Base-by-base conservation (phyloP, 176 grass and related monocot genomes). In the Cenchrus americanus region DNA sequence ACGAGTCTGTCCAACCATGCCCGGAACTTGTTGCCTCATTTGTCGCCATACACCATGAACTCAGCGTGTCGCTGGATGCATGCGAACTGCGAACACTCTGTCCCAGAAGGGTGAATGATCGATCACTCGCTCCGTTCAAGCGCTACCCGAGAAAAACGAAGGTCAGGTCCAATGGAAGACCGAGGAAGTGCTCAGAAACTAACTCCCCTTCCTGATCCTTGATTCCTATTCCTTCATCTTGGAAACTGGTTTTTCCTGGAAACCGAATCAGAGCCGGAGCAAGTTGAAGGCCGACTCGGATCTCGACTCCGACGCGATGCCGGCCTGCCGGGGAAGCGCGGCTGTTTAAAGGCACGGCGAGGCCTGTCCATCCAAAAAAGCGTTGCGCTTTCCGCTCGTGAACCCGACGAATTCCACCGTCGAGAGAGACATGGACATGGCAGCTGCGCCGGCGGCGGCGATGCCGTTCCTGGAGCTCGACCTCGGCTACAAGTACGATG, bases 1-100 rank as follows among this genome's bases (percentile, higher is more conserved):
- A 87, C 63, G 77, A 95, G 50, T 82, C 89, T 94, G 68, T 98
- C 96, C 68, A 98, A 64, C 96, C 96, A 98, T 46, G 78, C 69
- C 18, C 80, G 77, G 83, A 95, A 98, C 10, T 14, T 73, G 15
- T 37, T 80, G 8, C 83, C 85, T 88, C 89, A 69, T 86, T 93
- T 92, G 75, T 95, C 92, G 51, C 91, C 83, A 48, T 93, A 89
- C 34, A 30, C 62, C 76, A 90, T 74, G 84, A 75, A 55, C 81
- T 72, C 66, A 98, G 48, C 30, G 72, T 54, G 61, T 91, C 85
- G 69, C 95, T 61, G 52, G 76, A 89, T 67, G 80, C 66, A 49
- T 93, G 90, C 27, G 27, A 73, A 98, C 27, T 30, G 86, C 62
- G 69, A 85, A 60, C 27, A 1, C 12, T 98, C 96, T 9, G 6